Percentiles rank a stretch among this genome's conserved stretches.
Evolutionary conservation across 257 asterid genomes (phyloP).

Genomic region (Solanum gandarillasii): DNA sequence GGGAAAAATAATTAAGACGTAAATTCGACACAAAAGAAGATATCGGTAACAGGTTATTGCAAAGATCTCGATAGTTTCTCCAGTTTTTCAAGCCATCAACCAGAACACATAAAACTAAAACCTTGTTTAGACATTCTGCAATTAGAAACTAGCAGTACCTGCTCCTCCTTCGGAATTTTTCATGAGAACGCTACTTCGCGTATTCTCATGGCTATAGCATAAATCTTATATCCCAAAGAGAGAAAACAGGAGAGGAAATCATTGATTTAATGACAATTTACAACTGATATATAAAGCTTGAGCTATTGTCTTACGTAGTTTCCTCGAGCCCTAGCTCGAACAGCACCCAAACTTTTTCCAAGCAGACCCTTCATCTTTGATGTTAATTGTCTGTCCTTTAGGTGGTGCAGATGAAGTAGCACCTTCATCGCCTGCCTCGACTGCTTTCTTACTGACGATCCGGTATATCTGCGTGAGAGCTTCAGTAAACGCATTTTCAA

Average conservation of each 20-base stretch:
- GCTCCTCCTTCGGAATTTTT: not conserved
- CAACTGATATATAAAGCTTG: slow-evolving; percentile 1
- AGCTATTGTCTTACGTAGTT: not conserved
- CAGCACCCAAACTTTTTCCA: slow-evolving; percentile 27
- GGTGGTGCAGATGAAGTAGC: slow-evolving; percentile 17
- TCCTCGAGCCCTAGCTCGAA: slow-evolving; percentile 10
- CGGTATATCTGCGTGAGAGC: slow-evolving; percentile 19
- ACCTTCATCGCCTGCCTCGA: slow-evolving; percentile 21
- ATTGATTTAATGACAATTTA: not conserved
- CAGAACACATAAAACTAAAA: not conserved
- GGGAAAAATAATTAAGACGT: not conserved
- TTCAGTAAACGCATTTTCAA: slow-evolving; percentile 25
- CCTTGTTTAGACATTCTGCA: not conserved
- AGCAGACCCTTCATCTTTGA: slow-evolving; percentile 20
- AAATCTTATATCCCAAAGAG: not conserved
- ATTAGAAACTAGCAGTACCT: not conserved
- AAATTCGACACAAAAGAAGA: not conserved
- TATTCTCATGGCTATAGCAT: not conserved
- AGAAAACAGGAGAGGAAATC: not conserved
- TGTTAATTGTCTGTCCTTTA: slow-evolving; percentile 19
- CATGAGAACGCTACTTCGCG: not conserved
- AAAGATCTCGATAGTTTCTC: not conserved
- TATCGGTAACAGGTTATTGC: not conserved
- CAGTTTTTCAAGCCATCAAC: not conserved
- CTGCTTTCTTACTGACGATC: slow-evolving; percentile 17